phyloP scores from a whole-genome alignment of 1,139 yeast species.

The Yamadazyma buinensis region DNA sequence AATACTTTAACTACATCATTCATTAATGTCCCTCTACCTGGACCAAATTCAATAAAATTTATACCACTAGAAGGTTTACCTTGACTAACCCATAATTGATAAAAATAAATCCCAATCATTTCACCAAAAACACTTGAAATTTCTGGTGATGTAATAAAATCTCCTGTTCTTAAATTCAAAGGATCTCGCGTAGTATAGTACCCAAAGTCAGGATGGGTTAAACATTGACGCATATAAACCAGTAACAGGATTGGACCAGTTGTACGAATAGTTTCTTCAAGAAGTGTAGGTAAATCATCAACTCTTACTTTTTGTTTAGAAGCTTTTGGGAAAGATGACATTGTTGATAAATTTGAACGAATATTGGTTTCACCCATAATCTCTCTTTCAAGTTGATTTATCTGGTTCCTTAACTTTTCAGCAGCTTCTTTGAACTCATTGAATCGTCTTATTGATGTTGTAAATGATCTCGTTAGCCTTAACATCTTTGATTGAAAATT shows the following conservation, averaged over 20 bases:
- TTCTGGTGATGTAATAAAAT: constrained; percentile 83
- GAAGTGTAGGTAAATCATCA: constrained; percentile 34
- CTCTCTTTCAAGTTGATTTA: constrained; percentile 28
- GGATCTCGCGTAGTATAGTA: constrained; percentile 81
- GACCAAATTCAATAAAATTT: constrained; percentile 80
- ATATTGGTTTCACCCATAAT: constrained; percentile 40
- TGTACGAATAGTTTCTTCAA: constrained; percentile 54
- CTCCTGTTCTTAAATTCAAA: constrained; percentile 59
- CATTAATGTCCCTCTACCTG: constrained; percentile 82
- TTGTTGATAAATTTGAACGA: constrained; percentile 32
- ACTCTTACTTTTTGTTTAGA: constrained; percentile 17
- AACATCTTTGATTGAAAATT: too few relatives aligned
- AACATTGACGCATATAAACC: constrained; percentile 77
- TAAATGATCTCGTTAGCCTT: not conserved
- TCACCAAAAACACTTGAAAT: constrained; percentile 88
- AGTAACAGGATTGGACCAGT: constrained; percentile 77
- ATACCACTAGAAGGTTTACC: constrained; percentile 40
- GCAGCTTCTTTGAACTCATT: constrained; percentile 42
- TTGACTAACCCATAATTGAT: constrained; percentile 58
- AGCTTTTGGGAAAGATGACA: constrained; percentile 34
- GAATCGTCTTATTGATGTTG: not conserved
- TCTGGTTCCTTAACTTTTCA: constrained; percentile 30
- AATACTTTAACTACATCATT: constrained; percentile 55
- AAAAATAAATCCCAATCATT: constrained; percentile 74
- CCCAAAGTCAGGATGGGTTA: constrained; percentile 75